Evolutionary conservation across 257 asterid species (phyloP).

Genomic region (Solanum habrochaites): DNA sequence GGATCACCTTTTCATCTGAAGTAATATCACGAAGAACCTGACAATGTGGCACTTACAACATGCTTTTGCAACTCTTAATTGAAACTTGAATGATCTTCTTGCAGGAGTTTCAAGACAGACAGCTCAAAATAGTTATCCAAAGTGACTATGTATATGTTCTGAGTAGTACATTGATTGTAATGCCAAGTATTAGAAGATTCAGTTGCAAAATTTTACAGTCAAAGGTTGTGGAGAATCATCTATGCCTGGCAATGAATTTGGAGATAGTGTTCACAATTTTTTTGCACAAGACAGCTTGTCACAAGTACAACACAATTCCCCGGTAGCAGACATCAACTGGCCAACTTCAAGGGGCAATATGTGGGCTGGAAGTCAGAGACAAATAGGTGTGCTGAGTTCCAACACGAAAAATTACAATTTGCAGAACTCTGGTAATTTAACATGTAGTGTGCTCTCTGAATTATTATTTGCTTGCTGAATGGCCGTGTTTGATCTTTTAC

Average conservation of each 20-base stretch:
- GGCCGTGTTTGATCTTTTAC: not conserved
- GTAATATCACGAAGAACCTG: not conserved
- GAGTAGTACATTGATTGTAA: not conserved
- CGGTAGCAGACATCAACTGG: conserved; percentile 43
- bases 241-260: conserved; percentile 92
- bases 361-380: conserved; percentile 60
- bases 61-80: not conserved
- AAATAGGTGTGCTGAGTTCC: conserved; percentile 27
- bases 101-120: not conserved
- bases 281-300: conserved; percentile 60
- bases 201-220: not conserved
- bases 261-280: conserved; percentile 89
- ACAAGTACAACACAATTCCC: conserved; percentile 56
- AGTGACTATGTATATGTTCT: not conserved
- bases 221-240: conserved; percentile 34
- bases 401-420: conserved; percentile 27
- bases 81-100: not conserved
- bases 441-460: not conserved
- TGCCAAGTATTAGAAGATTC: not conserved
- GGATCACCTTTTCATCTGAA: not conserved
- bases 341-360: conserved; percentile 38
- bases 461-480: not conserved
- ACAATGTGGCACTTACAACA: not conserved
- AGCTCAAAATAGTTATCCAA: not conserved
- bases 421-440: conserved; percentile 22